Conservation (phyloP, 1,139 yeast species). For the Magnusiomyces fungicola region DNA sequence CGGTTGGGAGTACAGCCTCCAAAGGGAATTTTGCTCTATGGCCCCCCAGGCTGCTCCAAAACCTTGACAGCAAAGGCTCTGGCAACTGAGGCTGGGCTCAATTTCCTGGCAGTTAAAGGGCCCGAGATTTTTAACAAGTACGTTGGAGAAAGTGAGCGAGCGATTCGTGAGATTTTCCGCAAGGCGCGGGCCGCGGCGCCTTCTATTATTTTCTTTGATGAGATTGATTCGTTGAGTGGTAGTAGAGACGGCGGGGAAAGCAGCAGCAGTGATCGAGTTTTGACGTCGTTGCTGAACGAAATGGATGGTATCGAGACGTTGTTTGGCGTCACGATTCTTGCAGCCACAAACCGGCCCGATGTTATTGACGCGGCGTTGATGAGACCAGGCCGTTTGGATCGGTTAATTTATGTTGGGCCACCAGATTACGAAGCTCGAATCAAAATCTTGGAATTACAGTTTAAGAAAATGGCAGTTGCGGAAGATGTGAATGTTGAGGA, state of each 20-base stretch:
- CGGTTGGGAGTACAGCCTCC: slow-evolving; percentile 83
- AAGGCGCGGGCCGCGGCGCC: slow-evolving; percentile 94
- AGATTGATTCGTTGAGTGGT: slow-evolving; percentile 84
- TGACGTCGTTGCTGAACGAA: slow-evolving; percentile 84
- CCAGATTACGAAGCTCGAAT: slow-evolving; percentile 76
- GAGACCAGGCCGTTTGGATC: slow-evolving; percentile 89
- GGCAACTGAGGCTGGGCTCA: slow-evolving; percentile 90
- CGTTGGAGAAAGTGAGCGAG: slow-evolving; percentile 89
- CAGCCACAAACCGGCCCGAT: slow-evolving; percentile 93
- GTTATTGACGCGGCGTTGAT: slow-evolving; percentile 85
- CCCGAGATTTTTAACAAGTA: slow-evolving; percentile 92
- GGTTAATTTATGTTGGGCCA: slow-evolving; percentile 87
- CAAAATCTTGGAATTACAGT: slow-evolving; percentile 65
- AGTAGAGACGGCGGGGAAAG: slow-evolving; percentile 66
- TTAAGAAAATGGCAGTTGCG: slow-evolving; percentile 44
- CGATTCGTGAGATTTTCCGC: slow-evolving; percentile 80
- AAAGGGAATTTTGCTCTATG: slow-evolving; percentile 80
- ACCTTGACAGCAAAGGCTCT: slow-evolving; percentile 90
- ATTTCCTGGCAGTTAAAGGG: slow-evolving; percentile 89
- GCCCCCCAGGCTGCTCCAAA: slow-evolving; percentile 97
- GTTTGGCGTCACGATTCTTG: slow-evolving; percentile 86
- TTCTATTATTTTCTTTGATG: slow-evolving; percentile 87
- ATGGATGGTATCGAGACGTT: slow-evolving; percentile 95
- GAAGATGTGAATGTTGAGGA: slow-evolving; percentile 42
- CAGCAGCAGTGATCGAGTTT: slow-evolving; percentile 76